Conservation (phyloP, 192 early-diverging fungal species). For the Entrophospora sp. region DNA sequence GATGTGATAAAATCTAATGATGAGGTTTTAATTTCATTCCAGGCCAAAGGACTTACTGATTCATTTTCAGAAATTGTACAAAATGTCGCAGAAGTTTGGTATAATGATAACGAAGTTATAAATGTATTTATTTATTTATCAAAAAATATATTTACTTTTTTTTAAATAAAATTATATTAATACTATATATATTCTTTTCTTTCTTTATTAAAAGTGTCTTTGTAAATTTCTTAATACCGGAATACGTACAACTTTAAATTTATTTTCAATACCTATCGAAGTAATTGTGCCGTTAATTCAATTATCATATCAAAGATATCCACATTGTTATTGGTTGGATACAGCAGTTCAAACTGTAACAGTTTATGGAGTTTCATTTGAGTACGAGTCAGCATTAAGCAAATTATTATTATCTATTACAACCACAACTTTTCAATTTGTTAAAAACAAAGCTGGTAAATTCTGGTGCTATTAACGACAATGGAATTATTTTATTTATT, state of each 20-base stretch:
- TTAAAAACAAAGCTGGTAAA: constrained; percentile 21
- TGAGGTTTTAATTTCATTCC: constrained; percentile 13
- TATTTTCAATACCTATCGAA: constrained; percentile 36
- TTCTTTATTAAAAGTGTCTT: too few species aligned
- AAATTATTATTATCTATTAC: constrained; percentile 17
- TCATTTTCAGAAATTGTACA: constrained; percentile 36
- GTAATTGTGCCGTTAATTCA: constrained; percentile 29
- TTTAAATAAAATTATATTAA: background rate
- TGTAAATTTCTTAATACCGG: constrained; percentile 40
- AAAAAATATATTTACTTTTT: background rate
- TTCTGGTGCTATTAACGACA: too few species aligned
- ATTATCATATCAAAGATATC: constrained; percentile 27
- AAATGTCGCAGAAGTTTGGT: constrained; percentile 33
- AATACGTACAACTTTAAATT: constrained; percentile 34
- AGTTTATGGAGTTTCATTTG: constrained; percentile 43
- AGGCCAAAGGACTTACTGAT: constrained; percentile 26
- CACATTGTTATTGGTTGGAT: constrained; percentile 41
- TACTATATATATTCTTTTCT: background rate
- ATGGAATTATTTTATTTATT: background rate
- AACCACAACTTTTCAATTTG: constrained; percentile 19
- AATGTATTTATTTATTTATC: constrained; percentile 22
- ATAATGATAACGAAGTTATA: constrained; percentile 33
- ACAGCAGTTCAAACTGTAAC: constrained; percentile 36
- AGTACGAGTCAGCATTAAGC: constrained; percentile 22
- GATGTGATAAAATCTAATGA: constrained; percentile 9